phyloP scores from a whole-genome alignment of 2,329 filamentous ascomycete species.

The Aspergillus cejpii region DNA sequence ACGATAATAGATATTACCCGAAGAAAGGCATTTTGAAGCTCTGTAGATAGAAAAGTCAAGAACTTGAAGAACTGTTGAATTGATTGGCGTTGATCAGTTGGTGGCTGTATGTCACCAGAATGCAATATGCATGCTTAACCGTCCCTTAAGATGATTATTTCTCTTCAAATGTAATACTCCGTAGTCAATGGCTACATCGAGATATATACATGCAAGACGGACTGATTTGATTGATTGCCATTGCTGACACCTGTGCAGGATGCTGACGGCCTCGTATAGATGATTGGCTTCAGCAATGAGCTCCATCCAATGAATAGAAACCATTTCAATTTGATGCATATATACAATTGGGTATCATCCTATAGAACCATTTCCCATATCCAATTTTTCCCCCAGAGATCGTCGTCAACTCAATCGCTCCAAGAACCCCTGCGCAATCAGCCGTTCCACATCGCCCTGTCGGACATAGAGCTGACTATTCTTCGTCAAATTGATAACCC shows the following conservation, averaged over 20 bases:
- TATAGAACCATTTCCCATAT: no score
- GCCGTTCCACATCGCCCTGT: slow-evolving; percentile 86
- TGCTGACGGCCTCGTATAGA: not conserved
- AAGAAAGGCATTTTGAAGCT: not conserved
- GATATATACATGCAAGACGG: no score
- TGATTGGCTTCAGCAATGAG: not conserved
- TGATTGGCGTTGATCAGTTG: not conserved
- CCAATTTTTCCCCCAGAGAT: slow-evolving; percentile 13
- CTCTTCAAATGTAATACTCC: no score
- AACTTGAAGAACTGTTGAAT: not conserved
- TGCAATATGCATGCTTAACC: not conserved
- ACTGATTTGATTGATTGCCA: not conserved
- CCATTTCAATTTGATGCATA: slow-evolving; percentile 5
- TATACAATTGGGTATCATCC: no score
- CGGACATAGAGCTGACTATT: slow-evolving; percentile 98
- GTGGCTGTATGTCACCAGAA: no score
- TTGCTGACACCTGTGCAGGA: not conserved
- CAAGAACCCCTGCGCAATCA: slow-evolving; percentile 91
- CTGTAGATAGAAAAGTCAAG: no score
- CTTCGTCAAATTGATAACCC: slow-evolving; percentile 90
- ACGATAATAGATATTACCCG: no score
- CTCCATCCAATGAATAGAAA: not conserved
- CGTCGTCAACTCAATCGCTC: slow-evolving; percentile 70
- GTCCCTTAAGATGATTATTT: no score
- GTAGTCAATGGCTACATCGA: no score